Base-by-base conservation (phyloP, 2,329 filamentous ascomycete species). In the Alternaria metachromatica region DNA sequence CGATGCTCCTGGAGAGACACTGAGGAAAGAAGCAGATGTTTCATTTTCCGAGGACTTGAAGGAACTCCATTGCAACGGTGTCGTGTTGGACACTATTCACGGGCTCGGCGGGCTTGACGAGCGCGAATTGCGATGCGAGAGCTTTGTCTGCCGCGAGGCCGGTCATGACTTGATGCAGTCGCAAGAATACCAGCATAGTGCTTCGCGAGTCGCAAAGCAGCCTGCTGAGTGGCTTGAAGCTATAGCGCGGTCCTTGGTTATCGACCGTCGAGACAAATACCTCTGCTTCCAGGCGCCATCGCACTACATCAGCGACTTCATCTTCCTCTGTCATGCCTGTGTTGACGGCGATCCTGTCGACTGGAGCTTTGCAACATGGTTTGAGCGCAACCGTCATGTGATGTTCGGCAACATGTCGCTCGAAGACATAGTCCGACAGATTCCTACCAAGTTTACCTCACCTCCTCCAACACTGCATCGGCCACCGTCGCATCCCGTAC, bases 261-360 rank as follows among this genome's bases (percentile, higher is more conserved):
- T 78, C 23, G 72, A 75, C 45, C 71, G 75, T 8, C 66, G 72
- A 48, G 75, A 78, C 67, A 78, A 77, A 21, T 77, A 76, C 37
- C 65, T 77, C 9, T 70, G 73, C 44, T 74, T 70, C 28, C 63
- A 65, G 23, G 72, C 75, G 11, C 75, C 71, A 4, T 41, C 57
- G 2, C 60, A 72, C 6, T 78, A 76, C 37, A 50, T 74, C 20
- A 67, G 61, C 21, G 72, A 76, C 41, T 76, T 78, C 45, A 50
- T 76, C 5, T 65, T 63, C n/a, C 58, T 75, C 15, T 77, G 74
- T 26, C 67, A 71, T 30, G 66, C 66, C 2, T 74, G 68, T 41
- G 50, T 76, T 3, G 62, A 66, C 8, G 65, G 58, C 0, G 60
- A 73, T 6, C 60, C 66, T 0, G 65, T 75, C 23, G 70, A 76